phyloP scores from a whole-genome alignment of 176 grass and related monocot species.

The Saccharum spontaneum region DNA sequence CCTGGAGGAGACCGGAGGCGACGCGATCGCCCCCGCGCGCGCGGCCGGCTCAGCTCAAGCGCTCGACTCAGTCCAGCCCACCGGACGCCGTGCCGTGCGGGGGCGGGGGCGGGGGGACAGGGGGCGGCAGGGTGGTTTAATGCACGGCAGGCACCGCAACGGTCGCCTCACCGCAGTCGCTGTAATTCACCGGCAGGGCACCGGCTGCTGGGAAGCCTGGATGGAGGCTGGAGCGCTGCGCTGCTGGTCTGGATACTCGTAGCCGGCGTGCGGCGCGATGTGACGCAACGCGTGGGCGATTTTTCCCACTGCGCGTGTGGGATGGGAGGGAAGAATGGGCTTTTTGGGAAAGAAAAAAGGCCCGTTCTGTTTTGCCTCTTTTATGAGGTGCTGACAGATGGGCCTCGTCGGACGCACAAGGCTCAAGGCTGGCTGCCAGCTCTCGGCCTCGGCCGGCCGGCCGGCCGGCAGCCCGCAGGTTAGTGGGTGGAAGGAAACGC shows the following conservation, averaged over 20 bases:
- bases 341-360: slow-evolving; percentile 4
- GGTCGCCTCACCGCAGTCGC: slow-evolving; percentile 33
- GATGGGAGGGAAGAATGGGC: neutral
- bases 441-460: neutral
- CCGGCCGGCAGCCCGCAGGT: neutral
- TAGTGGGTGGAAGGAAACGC: neutral
- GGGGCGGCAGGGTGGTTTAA: neutral
- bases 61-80: neutral
- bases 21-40: neutral
- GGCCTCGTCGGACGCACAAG: neutral
- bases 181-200: slow-evolving; percentile 3
- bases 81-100: neutral
- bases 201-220: neutral
- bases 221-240: neutral
- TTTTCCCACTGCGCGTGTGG: neutral
- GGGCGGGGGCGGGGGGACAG: neutral
- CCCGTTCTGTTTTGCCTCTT: neutral
- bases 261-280: slow-evolving; percentile 13
- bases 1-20: slow-evolving; percentile 14
- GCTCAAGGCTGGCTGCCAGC: neutral
- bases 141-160: slow-evolving; percentile 30
- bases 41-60: neutral
- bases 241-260: neutral
- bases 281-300: neutral
- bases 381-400: neutral